Evolutionary conservation across 495 filamentous ascomycete genomes (phyloP).

Genomic region (Daldinia loculata): DNA sequence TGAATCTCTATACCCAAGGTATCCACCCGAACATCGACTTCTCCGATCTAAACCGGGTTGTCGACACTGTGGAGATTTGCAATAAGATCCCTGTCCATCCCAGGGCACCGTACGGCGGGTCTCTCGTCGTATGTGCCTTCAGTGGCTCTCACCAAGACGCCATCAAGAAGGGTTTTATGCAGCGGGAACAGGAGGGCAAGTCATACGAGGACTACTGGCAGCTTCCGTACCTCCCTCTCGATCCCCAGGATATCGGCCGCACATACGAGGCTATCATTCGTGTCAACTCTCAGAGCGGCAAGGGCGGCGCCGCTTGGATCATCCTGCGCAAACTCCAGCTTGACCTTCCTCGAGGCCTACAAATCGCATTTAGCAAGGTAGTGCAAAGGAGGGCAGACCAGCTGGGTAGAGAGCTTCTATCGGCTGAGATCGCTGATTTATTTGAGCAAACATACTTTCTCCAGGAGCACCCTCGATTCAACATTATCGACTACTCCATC

Average conservation of each 20-base stretch:
- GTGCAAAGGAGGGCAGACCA: slow-evolving; percentile 81
- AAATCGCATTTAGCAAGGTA: slow-evolving; percentile 88
- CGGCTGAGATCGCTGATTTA: slow-evolving; percentile 82
- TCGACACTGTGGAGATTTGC: slow-evolving; percentile 88
- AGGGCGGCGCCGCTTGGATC: slow-evolving; percentile 95
- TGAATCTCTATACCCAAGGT: slow-evolving; percentile 97
- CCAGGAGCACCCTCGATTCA: slow-evolving; percentile 81
- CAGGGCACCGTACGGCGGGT: slow-evolving; percentile 87
- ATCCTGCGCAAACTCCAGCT: slow-evolving; percentile 88
- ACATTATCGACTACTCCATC: slow-evolving; percentile 91
- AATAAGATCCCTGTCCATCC: slow-evolving; percentile 96
- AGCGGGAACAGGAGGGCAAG: slow-evolving; percentile 67
- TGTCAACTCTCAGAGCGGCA: slow-evolving; percentile 95
- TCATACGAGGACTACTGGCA: slow-evolving; percentile 69
- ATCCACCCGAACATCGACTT: slow-evolving; percentile 90
- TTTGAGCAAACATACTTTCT: slow-evolving; percentile 90
- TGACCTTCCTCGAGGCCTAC: slow-evolving; percentile 90
- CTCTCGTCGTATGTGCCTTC: slow-evolving; percentile 88
- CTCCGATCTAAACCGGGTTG: slow-evolving; percentile 86
- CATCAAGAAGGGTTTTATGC: slow-evolving; percentile 94
- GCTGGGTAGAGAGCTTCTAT: slow-evolving; percentile 80
- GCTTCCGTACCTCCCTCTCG: slow-evolving; percentile 92
- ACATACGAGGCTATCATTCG: slow-evolving; percentile 98
- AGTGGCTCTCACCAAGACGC: slow-evolving; percentile 95
- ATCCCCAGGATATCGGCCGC: slow-evolving; percentile 91